phyloP scores from a whole-genome alignment of 1,139 yeast species.

The Hansenula sp. region DNA sequence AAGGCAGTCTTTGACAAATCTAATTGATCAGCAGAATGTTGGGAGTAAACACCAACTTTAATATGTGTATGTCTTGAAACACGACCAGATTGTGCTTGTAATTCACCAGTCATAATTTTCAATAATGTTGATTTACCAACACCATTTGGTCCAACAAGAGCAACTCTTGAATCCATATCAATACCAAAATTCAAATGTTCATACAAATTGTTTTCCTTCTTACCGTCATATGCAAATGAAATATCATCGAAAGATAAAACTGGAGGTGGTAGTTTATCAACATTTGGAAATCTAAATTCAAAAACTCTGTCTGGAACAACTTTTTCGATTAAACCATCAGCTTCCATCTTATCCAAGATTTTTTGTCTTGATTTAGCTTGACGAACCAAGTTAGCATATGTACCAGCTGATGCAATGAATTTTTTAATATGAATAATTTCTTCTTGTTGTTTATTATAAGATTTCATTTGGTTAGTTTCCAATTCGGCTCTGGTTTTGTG shows the following conservation, averaged over 20 bases:
- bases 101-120: conserved; percentile 93
- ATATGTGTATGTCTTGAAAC: conserved; percentile 96
- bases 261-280: conserved; percentile 98
- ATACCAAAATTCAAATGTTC: conserved; percentile 94
- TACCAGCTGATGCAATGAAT: conserved; percentile 99
- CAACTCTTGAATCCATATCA: conserved; percentile 98
- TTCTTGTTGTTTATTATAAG: conserved; percentile 95
- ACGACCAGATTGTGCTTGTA: conserved; percentile 88
- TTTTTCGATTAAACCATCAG: conserved; percentile 94
- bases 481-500: conserved; percentile 89
- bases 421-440: conserved; percentile 98
- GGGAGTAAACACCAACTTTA: conserved; percentile 97
- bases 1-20: conserved; percentile 93
- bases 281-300: conserved; percentile 90
- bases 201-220: conserved; percentile 82
- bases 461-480: conserved; percentile 98
- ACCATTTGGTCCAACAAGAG: conserved; percentile 99
- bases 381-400: conserved; percentile 96
- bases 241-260: conserved; percentile 95
- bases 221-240: conserved; percentile 88
- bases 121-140: conserved; percentile 96
- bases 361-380: conserved; percentile 99
- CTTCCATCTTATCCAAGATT: conserved; percentile 99
- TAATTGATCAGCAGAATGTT: conserved; percentile 97
- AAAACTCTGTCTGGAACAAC: conserved; percentile 92